Conservation (phyloP, 306 rosid species). For the Styphnolobium japonicum region DNA sequence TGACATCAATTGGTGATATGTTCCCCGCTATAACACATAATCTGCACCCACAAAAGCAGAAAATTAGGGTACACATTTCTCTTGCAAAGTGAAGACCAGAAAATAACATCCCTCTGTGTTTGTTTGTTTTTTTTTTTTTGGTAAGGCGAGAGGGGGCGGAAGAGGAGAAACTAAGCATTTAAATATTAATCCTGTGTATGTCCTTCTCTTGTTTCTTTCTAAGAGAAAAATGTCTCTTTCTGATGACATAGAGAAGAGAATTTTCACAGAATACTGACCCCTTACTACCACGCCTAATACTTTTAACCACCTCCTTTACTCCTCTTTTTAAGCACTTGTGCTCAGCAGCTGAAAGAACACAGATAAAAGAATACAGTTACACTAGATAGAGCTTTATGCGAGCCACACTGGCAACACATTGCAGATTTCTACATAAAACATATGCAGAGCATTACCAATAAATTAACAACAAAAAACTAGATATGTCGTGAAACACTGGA, state of each 20-base stretch:
- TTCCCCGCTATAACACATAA: constrained; percentile 91
- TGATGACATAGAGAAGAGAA: neutral
- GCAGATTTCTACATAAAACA: neutral
- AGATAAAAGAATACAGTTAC: neutral
- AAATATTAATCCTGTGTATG: neutral
- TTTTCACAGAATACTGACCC: constrained; percentile 49
- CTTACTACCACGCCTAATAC: constrained; percentile 84
- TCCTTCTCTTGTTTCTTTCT: neutral
- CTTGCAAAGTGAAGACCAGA: neutral
- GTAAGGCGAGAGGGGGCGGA: no score
- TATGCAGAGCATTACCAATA: neutral
- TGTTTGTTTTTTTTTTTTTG: neutral
- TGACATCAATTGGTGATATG: constrained; percentile 91
- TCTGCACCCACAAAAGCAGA: constrained; percentile 40
- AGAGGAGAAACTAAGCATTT: no score
- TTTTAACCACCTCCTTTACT: constrained; percentile 92
- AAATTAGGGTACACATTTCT: neutral
- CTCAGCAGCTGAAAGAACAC: constrained; percentile 64
- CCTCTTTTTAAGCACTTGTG: constrained; percentile 93
- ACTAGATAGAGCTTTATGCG: neutral
- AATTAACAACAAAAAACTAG: neutral
- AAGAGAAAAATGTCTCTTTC: no score
- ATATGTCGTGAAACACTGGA: neutral
- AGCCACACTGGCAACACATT: neutral
- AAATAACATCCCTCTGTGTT: neutral